Evolutionary conservation across 345 rosid genomes (phyloP).

Genomic region (Hypericum perforatum): DNA sequence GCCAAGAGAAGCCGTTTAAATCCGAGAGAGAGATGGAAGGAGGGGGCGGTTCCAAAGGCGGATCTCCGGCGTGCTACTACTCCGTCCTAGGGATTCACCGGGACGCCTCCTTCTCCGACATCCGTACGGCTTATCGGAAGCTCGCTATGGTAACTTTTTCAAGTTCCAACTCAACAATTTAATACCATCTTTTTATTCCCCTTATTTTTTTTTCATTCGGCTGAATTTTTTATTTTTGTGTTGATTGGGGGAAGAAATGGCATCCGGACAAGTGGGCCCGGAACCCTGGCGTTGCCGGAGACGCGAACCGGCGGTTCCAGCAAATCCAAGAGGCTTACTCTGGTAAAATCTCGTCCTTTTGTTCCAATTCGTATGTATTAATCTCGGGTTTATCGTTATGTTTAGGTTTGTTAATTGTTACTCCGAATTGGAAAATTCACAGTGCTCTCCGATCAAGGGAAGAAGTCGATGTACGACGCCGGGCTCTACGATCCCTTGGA

Average conservation of each 20-base stretch:
- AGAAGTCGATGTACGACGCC: slow-evolving; percentile 69
- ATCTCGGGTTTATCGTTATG: not conserved
- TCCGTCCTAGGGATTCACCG: slow-evolving; percentile 65
- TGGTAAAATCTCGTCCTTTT: slow-evolving; percentile 27
- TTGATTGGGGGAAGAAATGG: slow-evolving; percentile 50
- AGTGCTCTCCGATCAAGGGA: slow-evolving; percentile 60
- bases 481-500: slow-evolving; percentile 69
- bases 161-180: not conserved
- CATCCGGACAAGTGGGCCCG: slow-evolving; percentile 67
- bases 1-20: too few species aligned
- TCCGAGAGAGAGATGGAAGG: slow-evolving; percentile 44
- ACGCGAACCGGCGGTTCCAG: slow-evolving; percentile 79
- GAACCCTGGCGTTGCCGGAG: slow-evolving; percentile 51
- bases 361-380: slow-evolving; percentile 7
- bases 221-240: not conserved
- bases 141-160: slow-evolving; percentile 77
- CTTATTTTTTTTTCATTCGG: not conserved
- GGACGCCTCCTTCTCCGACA: slow-evolving; percentile 73
- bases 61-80: slow-evolving; percentile 51
- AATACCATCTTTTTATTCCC: not conserved
- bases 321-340: slow-evolving; percentile 90
- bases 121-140: slow-evolving; percentile 73
- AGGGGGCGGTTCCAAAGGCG: slow-evolving; percentile 54
- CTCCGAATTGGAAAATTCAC: not conserved
- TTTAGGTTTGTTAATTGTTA: not conserved